A percentile compares a stretch with the other conserved stretches of the same genome.
phyloP scores from a whole-genome alignment of 176 grass and related monocot genomes.

The Echinochloa phyllopogon region DNA sequence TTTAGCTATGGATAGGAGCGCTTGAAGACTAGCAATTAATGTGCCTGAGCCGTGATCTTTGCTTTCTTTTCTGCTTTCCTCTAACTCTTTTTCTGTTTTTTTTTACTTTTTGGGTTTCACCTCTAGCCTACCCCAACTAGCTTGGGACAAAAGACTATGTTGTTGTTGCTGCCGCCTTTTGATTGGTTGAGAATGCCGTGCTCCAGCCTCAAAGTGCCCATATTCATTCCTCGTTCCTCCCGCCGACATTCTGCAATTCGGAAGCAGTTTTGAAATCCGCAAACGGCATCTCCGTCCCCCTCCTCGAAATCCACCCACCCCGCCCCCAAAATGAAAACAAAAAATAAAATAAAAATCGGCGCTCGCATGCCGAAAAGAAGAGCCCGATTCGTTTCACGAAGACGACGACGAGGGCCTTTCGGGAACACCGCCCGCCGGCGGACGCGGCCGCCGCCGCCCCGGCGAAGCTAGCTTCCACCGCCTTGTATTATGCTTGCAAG shows the following conservation, averaged over 20 bases:
- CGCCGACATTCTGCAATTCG: slow-evolving; percentile 67
- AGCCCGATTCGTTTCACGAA: slow-evolving; percentile 33
- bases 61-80: no score
- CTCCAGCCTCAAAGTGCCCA: slow-evolving; percentile 25
- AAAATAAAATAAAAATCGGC: background rate
- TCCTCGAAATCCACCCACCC: slow-evolving; percentile 35
- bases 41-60: no score
- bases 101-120: no score
- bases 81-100: no score
- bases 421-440: slow-evolving; percentile 20
- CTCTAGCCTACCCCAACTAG: no score
- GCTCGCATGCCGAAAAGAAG: slow-evolving; percentile 35
- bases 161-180: no score
- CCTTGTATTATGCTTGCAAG: background rate
- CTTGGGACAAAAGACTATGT: no score
- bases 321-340: background rate
- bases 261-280: slow-evolving; percentile 55
- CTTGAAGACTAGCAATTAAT: no score
- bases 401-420: background rate
- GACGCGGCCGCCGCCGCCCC: background rate
- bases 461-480: background rate
- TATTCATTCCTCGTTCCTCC: slow-evolving; percentile 50
- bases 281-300: slow-evolving; percentile 2
- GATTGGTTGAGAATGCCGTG: background rate
- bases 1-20: no score